phyloP scores from a whole-genome alignment of 164 flowering plant genomes.

The Sextonia rubra region DNA sequence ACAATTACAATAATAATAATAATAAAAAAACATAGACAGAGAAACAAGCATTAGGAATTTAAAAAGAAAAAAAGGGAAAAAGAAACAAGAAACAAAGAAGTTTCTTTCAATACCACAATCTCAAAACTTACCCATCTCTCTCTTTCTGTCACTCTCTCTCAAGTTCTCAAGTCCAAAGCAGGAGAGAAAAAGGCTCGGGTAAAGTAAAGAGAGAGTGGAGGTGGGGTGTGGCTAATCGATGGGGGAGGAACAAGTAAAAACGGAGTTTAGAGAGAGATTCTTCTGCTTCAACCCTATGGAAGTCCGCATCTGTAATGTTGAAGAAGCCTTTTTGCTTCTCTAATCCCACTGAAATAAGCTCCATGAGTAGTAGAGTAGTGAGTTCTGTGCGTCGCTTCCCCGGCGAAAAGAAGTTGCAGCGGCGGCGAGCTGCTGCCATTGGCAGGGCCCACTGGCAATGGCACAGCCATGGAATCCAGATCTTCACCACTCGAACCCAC shows the following conservation, averaged over 20 bases:
- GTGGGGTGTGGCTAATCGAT: neutral
- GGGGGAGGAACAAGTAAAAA: neutral
- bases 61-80: neutral
- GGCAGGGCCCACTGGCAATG: conserved; percentile 45
- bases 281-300: neutral
- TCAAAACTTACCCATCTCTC: conserved; percentile 4
- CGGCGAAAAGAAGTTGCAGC: conserved; percentile 93
- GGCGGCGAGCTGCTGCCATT: conserved; percentile 10
- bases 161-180: neutral
- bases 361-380: conserved; percentile 99
- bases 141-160: neutral
- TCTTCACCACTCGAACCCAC: conserved; percentile 91
- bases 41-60: conserved; percentile 3
- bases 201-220: conserved; percentile 2
- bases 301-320: conserved; percentile 48
- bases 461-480: conserved; percentile 79
- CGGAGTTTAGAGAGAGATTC: conserved; percentile 3
- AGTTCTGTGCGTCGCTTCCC: conserved; percentile 97
- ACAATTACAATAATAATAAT: neutral
- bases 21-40: neutral
- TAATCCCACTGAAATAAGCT: conserved; percentile 91
- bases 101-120: conserved; percentile 4
- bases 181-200: neutral
- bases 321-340: conserved; percentile 96
- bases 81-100: neutral